Evolutionary conservation across 2,329 filamentous ascomycete genomes (phyloP), one percentile per base, ranked within the genome.

Genomic region (Camillea tinctor): DNA sequence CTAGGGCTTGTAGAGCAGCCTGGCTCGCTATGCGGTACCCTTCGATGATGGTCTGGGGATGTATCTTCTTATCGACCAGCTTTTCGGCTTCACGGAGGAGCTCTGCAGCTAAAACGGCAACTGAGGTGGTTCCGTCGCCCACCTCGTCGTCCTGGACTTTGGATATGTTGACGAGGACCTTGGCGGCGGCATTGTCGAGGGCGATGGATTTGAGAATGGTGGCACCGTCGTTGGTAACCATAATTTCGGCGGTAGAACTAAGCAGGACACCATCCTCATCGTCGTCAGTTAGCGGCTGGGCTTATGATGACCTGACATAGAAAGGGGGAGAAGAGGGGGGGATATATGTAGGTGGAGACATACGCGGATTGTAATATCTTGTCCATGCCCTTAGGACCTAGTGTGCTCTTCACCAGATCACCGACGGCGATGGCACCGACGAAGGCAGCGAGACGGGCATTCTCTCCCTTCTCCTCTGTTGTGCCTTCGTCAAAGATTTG

Each of bases 71-170:
- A 81, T 96, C 91, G 68, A 99, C 92, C 54, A 99, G 86, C 81
- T 96, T 94, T 82, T 99, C 95, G 53, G 95, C 95, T 79, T 99
- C 95, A 65, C 95, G 89, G 66, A 99, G 84, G 61, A 99, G 85
- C 81, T 99, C 95, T 61, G 95, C 95, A 48, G 95, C 93, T 64
- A 99, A 83, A 17, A 99, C 95, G 50, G 95, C 90, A 59, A 99
- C 95, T n/a, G 93, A 98, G 21, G 95, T 99, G 52, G 95, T 99
- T 60, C 95, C 95, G 75, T 99, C 95, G 73, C 95, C 95, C 22
- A 99, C 94, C 77, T 99, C 95, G 75, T 99, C 95, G 73, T 99
- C 95, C 76, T 99, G 95, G 5, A 99, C 95, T 80, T 99, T 99
- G 65, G 94, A 98, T 71, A 99, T 98, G 77, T 99, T 99, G 74